phyloP scores from a whole-genome alignment of 352 stramenopile genomes.

The Detonula confervacea region DNA sequence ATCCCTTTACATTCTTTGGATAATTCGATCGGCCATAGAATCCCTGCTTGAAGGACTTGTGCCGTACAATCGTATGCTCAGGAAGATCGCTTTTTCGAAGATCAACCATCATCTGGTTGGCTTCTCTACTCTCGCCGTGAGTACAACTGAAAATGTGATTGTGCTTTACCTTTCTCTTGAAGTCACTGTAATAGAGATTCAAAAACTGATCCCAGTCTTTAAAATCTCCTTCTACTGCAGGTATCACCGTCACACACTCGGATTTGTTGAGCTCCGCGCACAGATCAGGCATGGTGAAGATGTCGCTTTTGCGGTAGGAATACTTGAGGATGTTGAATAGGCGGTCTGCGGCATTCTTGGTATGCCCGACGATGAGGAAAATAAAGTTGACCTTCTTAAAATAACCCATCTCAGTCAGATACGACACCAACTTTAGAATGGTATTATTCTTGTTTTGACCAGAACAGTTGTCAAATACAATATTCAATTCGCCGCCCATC shows the following conservation, averaged over 20 bases:
- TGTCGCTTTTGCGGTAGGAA: too few species aligned
- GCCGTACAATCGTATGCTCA: background rate
- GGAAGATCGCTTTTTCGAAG: background rate
- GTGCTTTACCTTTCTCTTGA: background rate
- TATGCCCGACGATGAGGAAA: slow-evolving; percentile 46
- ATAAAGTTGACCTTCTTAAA: slow-evolving; percentile 41
- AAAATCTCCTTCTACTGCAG: background rate
- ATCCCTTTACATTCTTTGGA: too few species aligned
- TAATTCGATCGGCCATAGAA: background rate
- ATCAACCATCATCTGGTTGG: background rate
- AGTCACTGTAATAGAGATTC: background rate
- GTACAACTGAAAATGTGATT: background rate
- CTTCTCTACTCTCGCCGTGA: background rate
- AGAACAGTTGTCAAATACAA: slow-evolving; percentile 49
- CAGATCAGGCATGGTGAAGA: too few species aligned
- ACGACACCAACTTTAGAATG: slow-evolving; percentile 19
- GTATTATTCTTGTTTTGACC: slow-evolving; percentile 58
- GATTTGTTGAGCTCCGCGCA: too few species aligned
- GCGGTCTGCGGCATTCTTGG: too few species aligned
- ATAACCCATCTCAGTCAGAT: slow-evolving; percentile 25
- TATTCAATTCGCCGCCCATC: slow-evolving; percentile 30
- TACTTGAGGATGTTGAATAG: too few species aligned
- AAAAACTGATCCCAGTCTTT: background rate
- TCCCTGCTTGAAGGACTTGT: background rate
- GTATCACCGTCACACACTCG: too few species aligned